Evolutionary conservation across 2,329 filamentous ascomycete genomes (phyloP).

Genomic region (Ophiostoma australiae): DNA sequence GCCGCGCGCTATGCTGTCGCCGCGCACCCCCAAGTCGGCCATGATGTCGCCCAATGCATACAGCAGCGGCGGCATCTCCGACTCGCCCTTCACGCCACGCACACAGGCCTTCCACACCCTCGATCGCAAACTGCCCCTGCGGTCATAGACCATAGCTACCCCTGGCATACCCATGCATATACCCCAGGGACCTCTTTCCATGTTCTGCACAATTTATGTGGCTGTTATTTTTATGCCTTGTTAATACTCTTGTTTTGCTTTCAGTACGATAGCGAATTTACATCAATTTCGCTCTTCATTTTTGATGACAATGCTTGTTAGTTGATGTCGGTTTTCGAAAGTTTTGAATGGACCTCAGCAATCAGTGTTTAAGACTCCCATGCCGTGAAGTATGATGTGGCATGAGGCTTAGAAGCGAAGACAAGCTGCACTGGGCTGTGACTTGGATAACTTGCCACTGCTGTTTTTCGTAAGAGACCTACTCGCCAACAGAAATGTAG

Average conservation of each 20-base stretch:
- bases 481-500: neutral
- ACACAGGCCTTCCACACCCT: constrained; percentile 55
- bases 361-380: neutral
- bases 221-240: neutral
- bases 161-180: neutral
- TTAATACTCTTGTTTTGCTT: neutral
- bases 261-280: neutral
- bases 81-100: constrained; percentile 25
- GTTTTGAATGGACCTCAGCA: neutral
- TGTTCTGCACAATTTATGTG: neutral
- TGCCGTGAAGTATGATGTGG: neutral
- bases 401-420: neutral
- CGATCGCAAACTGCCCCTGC: constrained; percentile 53
- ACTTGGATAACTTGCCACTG: neutral
- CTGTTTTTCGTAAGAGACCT: neutral
- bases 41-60: neutral
- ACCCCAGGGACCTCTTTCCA: neutral
- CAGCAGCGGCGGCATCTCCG: neutral
- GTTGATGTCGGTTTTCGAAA: neutral
- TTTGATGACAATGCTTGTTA: neutral
- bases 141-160: constrained; percentile 30
- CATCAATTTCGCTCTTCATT: neutral
- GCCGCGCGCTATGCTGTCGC: constrained; percentile 22
- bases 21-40: constrained; percentile 14
- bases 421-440: neutral